A percentile compares a stretch with the other conserved stretches of the same genome.
phyloP scores from a whole-genome alignment of 2,329 filamentous ascomycete genomes.

The Aureobasidium sp. region DNA sequence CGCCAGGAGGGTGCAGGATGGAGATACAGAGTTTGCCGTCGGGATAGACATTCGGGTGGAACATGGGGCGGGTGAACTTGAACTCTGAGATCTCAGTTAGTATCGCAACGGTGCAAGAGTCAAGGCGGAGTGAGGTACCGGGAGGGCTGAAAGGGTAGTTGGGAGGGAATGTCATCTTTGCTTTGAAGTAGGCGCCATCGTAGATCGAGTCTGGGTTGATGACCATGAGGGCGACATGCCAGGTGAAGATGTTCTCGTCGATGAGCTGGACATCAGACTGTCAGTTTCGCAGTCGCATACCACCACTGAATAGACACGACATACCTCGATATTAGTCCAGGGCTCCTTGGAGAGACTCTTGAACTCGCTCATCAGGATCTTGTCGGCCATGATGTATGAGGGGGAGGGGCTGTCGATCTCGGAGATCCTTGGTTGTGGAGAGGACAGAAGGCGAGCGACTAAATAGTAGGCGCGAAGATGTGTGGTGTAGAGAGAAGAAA shows the following conservation, averaged over 20 bases:
- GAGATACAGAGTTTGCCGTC: conserved; percentile 93
- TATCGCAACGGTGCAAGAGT: background rate
- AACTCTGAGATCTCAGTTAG: conserved; percentile 52
- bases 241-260: conserved; percentile 76
- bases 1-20: conserved; percentile 86
- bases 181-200: conserved; percentile 89
- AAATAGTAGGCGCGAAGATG: background rate
- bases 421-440: background rate
- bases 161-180: conserved; percentile 75
- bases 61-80: conserved; percentile 71
- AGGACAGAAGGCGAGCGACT: background rate
- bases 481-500: background rate
- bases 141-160: conserved; percentile 90
- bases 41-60: conserved; percentile 88
- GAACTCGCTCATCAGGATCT: conserved; percentile 84
- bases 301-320: background rate
- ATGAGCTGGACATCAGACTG: conserved; percentile 49
- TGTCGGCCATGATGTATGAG: conserved; percentile 52
- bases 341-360: conserved; percentile 77
- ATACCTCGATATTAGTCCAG: conserved; percentile 85
- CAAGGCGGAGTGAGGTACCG: conserved; percentile 34
- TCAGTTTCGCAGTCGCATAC: conserved; percentile 21
- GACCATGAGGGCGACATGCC: conserved; percentile 84
- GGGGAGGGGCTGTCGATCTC: background rate
- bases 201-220: conserved; percentile 88